These are phyloP conservation scores for Sclerotinia subarctica DNA, from an alignment of 2,329 filamentous ascomycete genomes.

Conservation along the genomic window DNA sequence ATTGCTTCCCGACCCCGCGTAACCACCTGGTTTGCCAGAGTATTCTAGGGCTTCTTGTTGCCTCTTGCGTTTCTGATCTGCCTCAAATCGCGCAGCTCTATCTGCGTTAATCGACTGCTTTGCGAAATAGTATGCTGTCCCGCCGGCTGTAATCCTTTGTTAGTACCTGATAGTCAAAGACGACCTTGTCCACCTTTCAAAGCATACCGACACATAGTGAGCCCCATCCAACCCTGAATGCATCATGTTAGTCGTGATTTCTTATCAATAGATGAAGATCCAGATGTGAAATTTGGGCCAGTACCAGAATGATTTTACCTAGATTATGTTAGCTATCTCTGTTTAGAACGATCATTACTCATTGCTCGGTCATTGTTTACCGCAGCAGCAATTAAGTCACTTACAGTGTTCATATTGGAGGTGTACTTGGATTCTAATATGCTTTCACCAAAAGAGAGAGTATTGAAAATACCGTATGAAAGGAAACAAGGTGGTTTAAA, in stretches of 20 bases:
- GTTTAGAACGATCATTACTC: neutral
- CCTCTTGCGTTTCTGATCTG: slow-evolving; percentile 58
- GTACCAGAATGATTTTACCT: slow-evolving; percentile 67
- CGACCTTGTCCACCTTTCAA: neutral
- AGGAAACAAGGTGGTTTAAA: neutral
- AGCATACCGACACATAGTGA: slow-evolving; percentile 75
- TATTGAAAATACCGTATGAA: neutral
- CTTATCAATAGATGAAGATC: slow-evolving; percentile 17
- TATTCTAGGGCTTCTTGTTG: slow-evolving; percentile 55
- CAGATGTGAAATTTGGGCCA: slow-evolving; percentile 25
- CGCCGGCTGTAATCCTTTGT: slow-evolving; percentile 61
- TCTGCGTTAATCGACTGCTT: slow-evolving; percentile 94
- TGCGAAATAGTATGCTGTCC: slow-evolving; percentile 90
- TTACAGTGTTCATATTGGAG: slow-evolving; percentile 52
- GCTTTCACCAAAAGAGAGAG: neutral
- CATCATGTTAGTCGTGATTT: slow-evolving; percentile 27
- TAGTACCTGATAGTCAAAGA: slow-evolving; percentile 20
- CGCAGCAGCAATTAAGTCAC: slow-evolving; percentile 33
- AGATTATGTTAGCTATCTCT: slow-evolving; percentile 26
- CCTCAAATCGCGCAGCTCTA: slow-evolving; percentile 67
- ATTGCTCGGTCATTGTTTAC: neutral
- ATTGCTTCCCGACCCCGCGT: slow-evolving; percentile 40
- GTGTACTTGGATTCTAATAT: neutral
- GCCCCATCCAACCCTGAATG: slow-evolving; percentile 81
- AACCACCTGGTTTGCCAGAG: slow-evolving; percentile 37